Base-by-base conservation (phyloP, 192 early-diverging fungal species). In the Podila epicladia region DNA sequence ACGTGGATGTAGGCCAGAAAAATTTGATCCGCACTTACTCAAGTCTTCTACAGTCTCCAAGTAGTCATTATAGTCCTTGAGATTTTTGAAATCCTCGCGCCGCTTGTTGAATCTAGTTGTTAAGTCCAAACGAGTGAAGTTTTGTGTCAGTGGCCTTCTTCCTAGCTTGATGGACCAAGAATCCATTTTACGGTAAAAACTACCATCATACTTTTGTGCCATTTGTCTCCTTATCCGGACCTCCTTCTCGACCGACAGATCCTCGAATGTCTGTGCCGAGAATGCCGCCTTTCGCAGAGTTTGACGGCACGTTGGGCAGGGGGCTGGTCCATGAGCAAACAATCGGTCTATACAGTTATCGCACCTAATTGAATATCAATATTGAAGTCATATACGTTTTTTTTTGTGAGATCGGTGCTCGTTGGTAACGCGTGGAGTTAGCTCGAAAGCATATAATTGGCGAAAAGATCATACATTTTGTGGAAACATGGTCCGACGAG, bases 401-500 rank as follows among this genome's bases (percentile, higher is more conserved):
- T 55, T 55, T 33, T 7, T 55, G 35, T 45, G 22, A 33, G 24
- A 48, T 20, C 8, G 9, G 2, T 63, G 2, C 24, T 17, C 28
- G 17, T 29, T 13, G 24, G 45, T 8, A 31, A n/a, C 31, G 15
- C 20, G 59, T 24, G 62, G 12, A 3, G 24, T 20, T n/a, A 50
- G 31, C 41, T 17, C 33, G 22, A 17, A 26, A 49, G 22, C 59
- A 5, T 20, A 29, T 7, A 12, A 53, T n/a, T 17, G 58, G 9
- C 6, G 51, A 7, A 29, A 5, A 7, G n/a, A 31, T 26, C 85
- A 41, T 85, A 94, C 95, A 98, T 95, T 82, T 94, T 96, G 87
- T 99, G 97, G 82, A 95, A 97, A 83, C 97, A 99, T 13, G 95
- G 94, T 41, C 93, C 91, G 26, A 97, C 96, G n/a, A 96, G 86